Base-by-base conservation (phyloP, 108 stramenopile species). In the Nannochloropsis oceanica region DNA sequence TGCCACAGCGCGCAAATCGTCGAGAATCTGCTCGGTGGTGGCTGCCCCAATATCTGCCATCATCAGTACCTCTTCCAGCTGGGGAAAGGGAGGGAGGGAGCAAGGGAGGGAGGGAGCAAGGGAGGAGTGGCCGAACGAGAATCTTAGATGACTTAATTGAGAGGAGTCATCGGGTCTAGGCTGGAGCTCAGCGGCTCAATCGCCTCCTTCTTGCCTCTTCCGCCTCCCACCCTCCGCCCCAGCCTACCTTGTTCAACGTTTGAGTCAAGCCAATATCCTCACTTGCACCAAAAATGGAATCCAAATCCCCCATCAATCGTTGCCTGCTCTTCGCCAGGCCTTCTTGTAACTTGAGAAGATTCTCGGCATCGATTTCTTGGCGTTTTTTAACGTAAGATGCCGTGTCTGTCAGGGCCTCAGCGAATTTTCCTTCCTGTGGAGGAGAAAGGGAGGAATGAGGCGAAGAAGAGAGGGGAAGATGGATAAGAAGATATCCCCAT, bases 271-370 rank as follows among this genome's bases (percentile, higher is more conserved):
- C 59, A 18, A 73, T n/a, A 9, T 73, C 59, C 59, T 73, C 59
- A n/a, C 59, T 73, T 10, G n/a, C 59, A 5, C 59, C 59, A 73
- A 73, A 73, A 73, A 73, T 73, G 22, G 50, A 27, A 34, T 79
- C 20, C 43, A 83, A 26, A 25, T 59, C 83, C 25, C 22, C 25
- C 20, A 20, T 10, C 18, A 86, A 22, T 7, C 87, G 87, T 25
- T 88, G 43, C 12, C 89, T 85, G 85, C 85, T 86, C 82, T 88
- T 85, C 43, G 85, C 87, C 18, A 89, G 85, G 59, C 89, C 89
- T 26, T 84, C 85, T 26, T 85, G 26, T 43, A 89, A 83, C 80
- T 89, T 89, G 9, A 22, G 24, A 24, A 87, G 83, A 25, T 44
- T 83, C 79, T 43, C 46, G 20, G 79, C 34, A 43, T 87, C 86